Evolutionary conservation across 805 yeast species (phyloP).

Genomic region (Schwanniomyces yamadae): DNA sequence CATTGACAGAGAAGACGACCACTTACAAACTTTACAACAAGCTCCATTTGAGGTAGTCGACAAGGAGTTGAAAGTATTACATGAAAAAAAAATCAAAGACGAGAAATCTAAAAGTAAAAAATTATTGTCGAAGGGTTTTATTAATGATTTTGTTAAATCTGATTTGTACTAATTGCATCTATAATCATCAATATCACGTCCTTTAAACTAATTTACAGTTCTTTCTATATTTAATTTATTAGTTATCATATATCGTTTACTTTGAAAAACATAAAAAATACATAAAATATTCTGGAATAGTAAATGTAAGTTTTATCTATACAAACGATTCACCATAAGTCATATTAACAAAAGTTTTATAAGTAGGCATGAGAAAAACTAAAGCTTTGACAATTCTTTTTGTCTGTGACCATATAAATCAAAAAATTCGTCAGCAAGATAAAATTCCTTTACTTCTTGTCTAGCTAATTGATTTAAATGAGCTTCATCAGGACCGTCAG

Average conservation of each 20-base stretch:
- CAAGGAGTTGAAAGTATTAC: slow-evolving; percentile 31
- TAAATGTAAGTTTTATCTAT: no score
- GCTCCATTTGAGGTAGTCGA: slow-evolving; percentile 65
- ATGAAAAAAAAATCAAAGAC: slow-evolving; percentile 31
- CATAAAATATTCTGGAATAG: no score
- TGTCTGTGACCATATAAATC: slow-evolving; percentile 17
- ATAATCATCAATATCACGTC: no score
- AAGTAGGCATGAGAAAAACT: no score
- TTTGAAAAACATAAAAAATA: no score
- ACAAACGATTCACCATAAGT: no score
- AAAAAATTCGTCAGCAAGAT: slow-evolving; percentile 36
- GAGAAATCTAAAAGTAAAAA: slow-evolving; percentile 48
- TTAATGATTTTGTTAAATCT: slow-evolving; percentile 54
- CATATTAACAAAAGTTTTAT: no score
- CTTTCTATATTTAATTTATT: no score
- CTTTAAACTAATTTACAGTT: no score
- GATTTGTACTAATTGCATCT: slow-evolving; percentile 55
- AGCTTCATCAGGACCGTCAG: slow-evolving; percentile 72
- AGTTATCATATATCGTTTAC: no score
- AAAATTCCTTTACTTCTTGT: slow-evolving; percentile 39
- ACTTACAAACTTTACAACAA: slow-evolving; percentile 54
- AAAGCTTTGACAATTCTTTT: slow-evolving; percentile 26
- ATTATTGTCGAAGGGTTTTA: slow-evolving; percentile 54
- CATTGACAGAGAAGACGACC: slow-evolving; percentile 78
- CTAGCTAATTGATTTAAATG: slow-evolving; percentile 58